Percentiles rank a stretch among this genome's conserved stretches.
phyloP scores from a whole-genome alignment of 2,329 filamentous ascomycete genomes.

The Beauveria sp. region DNA sequence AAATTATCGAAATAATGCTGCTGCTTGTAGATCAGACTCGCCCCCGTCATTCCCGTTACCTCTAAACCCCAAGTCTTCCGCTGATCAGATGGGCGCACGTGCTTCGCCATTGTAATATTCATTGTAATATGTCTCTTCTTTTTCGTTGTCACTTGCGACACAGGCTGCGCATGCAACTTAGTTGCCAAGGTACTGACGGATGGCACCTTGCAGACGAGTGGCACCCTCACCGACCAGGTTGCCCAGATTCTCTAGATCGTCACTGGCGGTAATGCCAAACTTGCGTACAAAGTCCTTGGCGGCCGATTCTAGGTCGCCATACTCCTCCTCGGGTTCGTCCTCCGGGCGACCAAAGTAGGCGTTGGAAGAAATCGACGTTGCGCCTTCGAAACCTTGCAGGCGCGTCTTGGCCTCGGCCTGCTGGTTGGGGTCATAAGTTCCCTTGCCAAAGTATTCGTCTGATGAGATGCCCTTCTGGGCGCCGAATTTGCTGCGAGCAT shows the following conservation, averaged over 20 bases:
- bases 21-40: conserved; percentile 2
- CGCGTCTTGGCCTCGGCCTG: conserved; percentile 81
- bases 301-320: conserved; percentile 84
- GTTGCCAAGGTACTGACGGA: conserved; percentile 56
- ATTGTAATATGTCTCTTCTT: background rate
- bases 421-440: conserved; percentile 69
- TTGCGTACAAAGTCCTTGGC: conserved; percentile 94
- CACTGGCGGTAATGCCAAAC: conserved; percentile 91
- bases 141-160: background rate
- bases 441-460: conserved; percentile 96
- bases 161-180: conserved; percentile 24
- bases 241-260: conserved; percentile 88
- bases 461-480: conserved; percentile 92
- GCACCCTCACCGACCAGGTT: conserved; percentile 80
- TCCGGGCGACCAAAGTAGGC: conserved; percentile 95
- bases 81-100: background rate
- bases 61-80: background rate
- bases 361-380: conserved; percentile 87
- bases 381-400: conserved; percentile 87
- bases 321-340: conserved; percentile 70
- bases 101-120: background rate
- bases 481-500: conserved; percentile 83
- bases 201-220: conserved; percentile 69
- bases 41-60: background rate
- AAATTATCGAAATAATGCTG: conserved; percentile 2